Evolutionary conservation across 2,329 filamentous ascomycete genomes (phyloP).

Genomic region (Colletotrichum tabaci): DNA sequence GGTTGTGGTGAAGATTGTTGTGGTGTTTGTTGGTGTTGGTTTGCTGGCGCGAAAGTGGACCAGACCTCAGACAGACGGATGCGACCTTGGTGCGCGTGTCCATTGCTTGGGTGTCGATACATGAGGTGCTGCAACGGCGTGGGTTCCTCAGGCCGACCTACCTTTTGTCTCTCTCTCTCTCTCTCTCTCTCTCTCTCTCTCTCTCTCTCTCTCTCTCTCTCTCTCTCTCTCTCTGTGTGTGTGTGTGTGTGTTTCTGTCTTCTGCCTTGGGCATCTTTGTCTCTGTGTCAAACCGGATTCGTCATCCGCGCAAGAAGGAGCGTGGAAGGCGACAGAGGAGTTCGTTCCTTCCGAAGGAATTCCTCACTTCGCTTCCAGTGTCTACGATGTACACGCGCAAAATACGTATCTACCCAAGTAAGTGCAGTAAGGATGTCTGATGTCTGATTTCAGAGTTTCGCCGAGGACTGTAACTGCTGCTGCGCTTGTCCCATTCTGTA

Average conservation of each 20-base stretch:
- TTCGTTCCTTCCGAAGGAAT: background rate
- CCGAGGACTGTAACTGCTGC: conserved; percentile 14
- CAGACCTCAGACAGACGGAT: conserved; percentile 10
- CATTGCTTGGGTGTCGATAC: conserved; percentile 34
- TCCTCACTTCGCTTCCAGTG: background rate
- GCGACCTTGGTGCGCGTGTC: conserved; percentile 7
- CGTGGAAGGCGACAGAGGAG: background rate
- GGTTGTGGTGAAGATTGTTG: conserved; percentile 3
- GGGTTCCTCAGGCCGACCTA: conserved; percentile 22
- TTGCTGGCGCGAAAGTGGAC: conserved; percentile 32
- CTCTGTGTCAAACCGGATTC: background rate
- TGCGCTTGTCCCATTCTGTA: conserved; percentile 37
- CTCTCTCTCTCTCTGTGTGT: no score
- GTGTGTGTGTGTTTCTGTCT: no score
- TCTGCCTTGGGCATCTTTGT: background rate
- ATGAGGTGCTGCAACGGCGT: conserved; percentile 24
- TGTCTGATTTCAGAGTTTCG: conserved; percentile 22
- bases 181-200: no score
- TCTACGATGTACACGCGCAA: no score
- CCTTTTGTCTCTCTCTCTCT: no score
- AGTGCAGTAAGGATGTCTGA: background rate
- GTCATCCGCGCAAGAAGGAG: background rate
- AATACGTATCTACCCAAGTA: no score
- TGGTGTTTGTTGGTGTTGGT: conserved; percentile 28
- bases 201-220: no score